phyloP scores from a whole-genome alignment of 768 basidiomycete genomes.

The Lepiota venenata region DNA sequence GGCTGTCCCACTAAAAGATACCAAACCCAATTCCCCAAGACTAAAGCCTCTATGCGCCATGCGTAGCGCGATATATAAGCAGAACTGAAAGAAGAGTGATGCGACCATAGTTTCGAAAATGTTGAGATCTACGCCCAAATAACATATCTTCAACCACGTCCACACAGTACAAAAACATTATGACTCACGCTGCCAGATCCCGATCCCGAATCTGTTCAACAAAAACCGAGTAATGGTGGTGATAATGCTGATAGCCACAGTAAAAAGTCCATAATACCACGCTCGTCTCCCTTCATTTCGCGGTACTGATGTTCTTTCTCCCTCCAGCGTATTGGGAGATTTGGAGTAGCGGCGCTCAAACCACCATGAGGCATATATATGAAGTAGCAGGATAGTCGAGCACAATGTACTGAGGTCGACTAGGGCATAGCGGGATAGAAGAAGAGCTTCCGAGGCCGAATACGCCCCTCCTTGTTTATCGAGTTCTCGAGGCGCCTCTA shows the following conservation, averaged over 20 bases:
- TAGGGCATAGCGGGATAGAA: conserved; percentile 70
- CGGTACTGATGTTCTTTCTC: conserved; percentile 74
- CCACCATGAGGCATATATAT: conserved; percentile 77
- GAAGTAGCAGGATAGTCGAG: conserved; percentile 73
- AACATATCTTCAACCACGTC: neutral
- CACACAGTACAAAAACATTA: conserved; percentile 5
- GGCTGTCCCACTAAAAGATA: conserved; percentile 85
- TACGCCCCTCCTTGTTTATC: conserved; percentile 35
- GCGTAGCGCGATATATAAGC: conserved; percentile 84
- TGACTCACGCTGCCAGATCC: conserved; percentile 70
- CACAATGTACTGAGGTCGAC: conserved; percentile 81
- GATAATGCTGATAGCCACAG: conserved; percentile 46
- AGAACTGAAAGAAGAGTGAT: conserved; percentile 86
- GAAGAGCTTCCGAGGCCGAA: conserved; percentile 49
- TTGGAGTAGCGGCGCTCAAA: conserved; percentile 53
- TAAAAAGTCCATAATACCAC: conserved; percentile 65
- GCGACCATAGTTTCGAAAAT: conserved; percentile 70
- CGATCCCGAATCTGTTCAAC: conserved; percentile 37
- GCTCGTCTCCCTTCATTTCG: conserved; percentile 64
- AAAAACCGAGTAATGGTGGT: conserved; percentile 48
- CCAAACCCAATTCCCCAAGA: conserved; percentile 87
- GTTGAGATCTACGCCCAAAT: conserved; percentile 57
- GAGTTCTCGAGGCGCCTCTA: conserved; percentile 68
- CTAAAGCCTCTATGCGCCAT: conserved; percentile 95
- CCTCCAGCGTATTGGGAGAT: conserved; percentile 43